phyloP scores from a whole-genome alignment of 139 green algal genomes.

The Micractinium sp. region DNA sequence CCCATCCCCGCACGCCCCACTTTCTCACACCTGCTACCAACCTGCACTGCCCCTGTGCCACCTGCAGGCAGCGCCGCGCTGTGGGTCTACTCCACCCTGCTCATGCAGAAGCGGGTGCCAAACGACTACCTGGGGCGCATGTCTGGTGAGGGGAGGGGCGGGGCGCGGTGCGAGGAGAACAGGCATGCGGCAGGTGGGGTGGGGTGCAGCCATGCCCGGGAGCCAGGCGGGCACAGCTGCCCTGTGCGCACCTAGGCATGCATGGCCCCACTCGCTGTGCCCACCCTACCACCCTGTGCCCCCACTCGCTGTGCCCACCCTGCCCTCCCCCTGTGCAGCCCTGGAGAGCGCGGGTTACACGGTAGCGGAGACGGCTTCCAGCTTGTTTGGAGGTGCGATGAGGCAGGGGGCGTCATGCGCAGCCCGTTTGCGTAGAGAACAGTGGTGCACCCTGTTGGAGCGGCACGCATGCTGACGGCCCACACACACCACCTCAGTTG shows the following conservation, averaged over 20 bases:
- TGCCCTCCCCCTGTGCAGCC: not conserved
- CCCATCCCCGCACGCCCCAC: not conserved
- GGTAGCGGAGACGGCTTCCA: slow-evolving; percentile 11
- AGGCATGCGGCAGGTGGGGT: too few relatives aligned
- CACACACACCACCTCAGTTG: too few relatives aligned
- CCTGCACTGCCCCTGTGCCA: not conserved
- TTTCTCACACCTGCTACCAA: not conserved
- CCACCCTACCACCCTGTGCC: too few relatives aligned
- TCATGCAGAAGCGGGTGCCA: slow-evolving; percentile 54
- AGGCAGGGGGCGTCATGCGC: not conserved
- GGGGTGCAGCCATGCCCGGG: too few relatives aligned
- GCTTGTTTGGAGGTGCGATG: not conserved
- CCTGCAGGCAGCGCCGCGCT: slow-evolving; percentile 38
- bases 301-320: not conserved
- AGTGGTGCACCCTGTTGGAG: not conserved
- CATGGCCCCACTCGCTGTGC: too few relatives aligned
- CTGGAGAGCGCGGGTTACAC: slow-evolving; percentile 56
- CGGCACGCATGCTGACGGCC: too few relatives aligned
- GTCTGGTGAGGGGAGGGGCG: not conserved
- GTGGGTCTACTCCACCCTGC: slow-evolving; percentile 59
- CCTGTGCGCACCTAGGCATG: too few relatives aligned
- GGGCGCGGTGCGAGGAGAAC: too few relatives aligned
- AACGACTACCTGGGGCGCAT: slow-evolving; percentile 46
- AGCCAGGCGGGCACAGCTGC: too few relatives aligned
- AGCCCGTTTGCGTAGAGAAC: not conserved